Evolutionary conservation across 306 rosid genomes (phyloP), one percentile per base, ranked within the genome.

Genomic region (cucumber (Cucumis sativus)): DNA sequence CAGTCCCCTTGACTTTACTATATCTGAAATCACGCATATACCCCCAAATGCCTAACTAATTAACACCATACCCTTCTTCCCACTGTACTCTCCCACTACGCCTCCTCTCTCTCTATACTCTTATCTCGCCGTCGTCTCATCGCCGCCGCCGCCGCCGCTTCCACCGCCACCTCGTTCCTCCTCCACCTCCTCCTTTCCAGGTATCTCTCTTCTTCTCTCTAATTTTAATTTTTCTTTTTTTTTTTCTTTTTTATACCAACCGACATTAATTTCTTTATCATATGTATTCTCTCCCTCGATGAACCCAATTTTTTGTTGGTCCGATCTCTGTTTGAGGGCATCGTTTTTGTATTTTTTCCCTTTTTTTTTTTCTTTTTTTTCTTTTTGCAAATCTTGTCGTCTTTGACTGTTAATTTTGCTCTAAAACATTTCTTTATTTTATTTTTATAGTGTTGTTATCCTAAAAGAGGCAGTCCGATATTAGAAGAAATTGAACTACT

Each of bases 41-140:
- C 78, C 78, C 78, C 23, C 52, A 14, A 56, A 55, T 20, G 20
- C 64, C 75, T 74, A 37, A 55, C 78, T 39, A 54, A 52, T 56
- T 52, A 52, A 74, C 64, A 54, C 66, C 51, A 35, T 54, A 74
- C 65, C 77, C 78, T 54, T 40, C 64, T 74, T 58, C 25, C 76
- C 35, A 74, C 78, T 74, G 64, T 37, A 55, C 78, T 74, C 65
- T 57, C 63, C 45, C 33, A 39, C 78, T 56, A n/a, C 78, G 51
- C 65, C 51, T 14, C 35, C n/a, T 54, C 66, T 56, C 35, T 37
- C 78, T 4, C 30, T 28, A 5, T 20, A 55, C 78, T 51, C 43
- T 49, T 56, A 33, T 28, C 14, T 69, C 51, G 51, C 23, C 64
- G 60, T 21, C 60, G 41, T 13, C 37, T 35, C 40, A 64, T 18